Evolutionary conservation across 805 yeast genomes (phyloP), one percentile per base, ranked within the genome.

Genomic region (Yarrowia sp.): DNA sequence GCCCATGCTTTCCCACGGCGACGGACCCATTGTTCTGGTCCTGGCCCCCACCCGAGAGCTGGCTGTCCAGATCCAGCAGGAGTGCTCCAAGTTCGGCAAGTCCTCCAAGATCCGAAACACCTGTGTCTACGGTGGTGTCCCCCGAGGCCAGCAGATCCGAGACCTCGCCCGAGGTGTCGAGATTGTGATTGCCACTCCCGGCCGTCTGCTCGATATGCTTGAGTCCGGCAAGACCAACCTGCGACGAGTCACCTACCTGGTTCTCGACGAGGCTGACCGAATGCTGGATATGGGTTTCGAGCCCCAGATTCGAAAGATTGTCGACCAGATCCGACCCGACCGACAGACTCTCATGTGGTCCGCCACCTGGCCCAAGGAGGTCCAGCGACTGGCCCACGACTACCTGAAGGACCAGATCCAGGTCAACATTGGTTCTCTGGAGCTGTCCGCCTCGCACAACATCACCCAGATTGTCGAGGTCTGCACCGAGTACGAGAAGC

Each of bases 201-300:
- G 99, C 81, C 89, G 99, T 83, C 84, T 94, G 77, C 90, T 94
- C 70, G 99, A 94, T 78, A 89, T 94, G 96, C 83, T 94, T 71
- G 98, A 94, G 79, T 80, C 87, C 66, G 93, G 94, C 71, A 92
- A 88, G 80, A 94, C 98, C 64, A 94, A 93, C 79, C 82, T 94
- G 72, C 86, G 89, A 76, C 89, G 98, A 81, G 97, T 94, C 66
- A 94, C 98, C 61, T 94, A 94, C 78, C 83, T 94, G 75, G 98
- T 94, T 66, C 83, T 94, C 71, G 99, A 94, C 78, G 99, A 94
- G 84, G 99, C 99, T 72, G 99, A 94, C 79, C 89, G 99, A 83
- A 94, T 94, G 99, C 85, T 94, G 79, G 99, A 94, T 81, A 94
- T 94, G 99, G 99, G 99, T 76, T 94, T 94, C 77, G 99, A 94